Evolutionary conservation across 208 protist genomes (phyloP).

Genomic region (Porcisia hertigi): DNA sequence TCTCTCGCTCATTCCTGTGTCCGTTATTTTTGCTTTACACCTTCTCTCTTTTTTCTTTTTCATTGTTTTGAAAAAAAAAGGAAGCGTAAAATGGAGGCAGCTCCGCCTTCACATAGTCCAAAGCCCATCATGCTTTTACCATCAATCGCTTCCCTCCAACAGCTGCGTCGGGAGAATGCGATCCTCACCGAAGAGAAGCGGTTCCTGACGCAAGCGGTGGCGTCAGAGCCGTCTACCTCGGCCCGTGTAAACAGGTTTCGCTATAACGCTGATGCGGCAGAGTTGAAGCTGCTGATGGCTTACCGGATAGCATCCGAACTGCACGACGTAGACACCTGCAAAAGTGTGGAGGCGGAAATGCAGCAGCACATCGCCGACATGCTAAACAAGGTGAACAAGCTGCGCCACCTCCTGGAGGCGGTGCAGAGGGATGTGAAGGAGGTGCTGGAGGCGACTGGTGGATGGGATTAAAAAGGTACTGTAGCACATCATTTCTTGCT

Average conservation of each 20-base stretch:
- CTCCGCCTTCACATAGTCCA: not conserved
- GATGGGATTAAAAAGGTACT: conserved; percentile 3
- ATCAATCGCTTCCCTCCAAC: conserved; percentile 22
- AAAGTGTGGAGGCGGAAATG: conserved; percentile 43
- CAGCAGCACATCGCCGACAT: conserved; percentile 25
- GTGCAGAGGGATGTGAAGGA: conserved; percentile 51
- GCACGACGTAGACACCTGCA: conserved; percentile 30
- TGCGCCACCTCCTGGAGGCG: conserved; percentile 42
- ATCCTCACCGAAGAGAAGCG: conserved; percentile 46
- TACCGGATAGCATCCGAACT: conserved; percentile 48
- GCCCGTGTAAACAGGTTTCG: conserved; percentile 54
- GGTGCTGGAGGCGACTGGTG: conserved; percentile 29
- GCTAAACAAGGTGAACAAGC: conserved; percentile 25
- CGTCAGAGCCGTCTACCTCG: conserved; percentile 35
- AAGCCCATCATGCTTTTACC: not conserved
- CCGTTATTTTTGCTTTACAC: not conserved
- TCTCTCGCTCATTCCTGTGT: not conserved
- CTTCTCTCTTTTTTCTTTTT: not conserved
- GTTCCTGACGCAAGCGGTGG: conserved; percentile 48
- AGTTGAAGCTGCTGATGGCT: conserved; percentile 41
- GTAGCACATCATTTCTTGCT: not conserved
- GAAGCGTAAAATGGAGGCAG: not conserved
- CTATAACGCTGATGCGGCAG: conserved; percentile 41
- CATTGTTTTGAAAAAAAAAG: not conserved
- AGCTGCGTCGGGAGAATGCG: conserved; percentile 50